Percentiles rank a stretch among this genome's conserved stretches.
Evolutionary conservation across 2,329 filamentous ascomycete species (phyloP).

Genomic region (Penicillium sp.): DNA sequence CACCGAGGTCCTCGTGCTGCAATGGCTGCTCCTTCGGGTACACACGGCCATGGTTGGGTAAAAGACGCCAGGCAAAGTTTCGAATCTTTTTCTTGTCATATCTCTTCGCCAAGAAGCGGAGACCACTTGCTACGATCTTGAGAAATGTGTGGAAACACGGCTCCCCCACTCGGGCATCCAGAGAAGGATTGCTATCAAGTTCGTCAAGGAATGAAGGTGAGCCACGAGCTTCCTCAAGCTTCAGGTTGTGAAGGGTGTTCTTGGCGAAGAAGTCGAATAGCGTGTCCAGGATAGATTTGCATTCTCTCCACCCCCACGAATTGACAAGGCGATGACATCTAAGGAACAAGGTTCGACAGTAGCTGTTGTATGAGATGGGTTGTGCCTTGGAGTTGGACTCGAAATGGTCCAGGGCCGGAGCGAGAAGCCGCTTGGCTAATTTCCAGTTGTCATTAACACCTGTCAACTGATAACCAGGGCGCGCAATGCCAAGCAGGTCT

Average conservation of each 20-base stretch:
- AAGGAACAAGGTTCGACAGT: slow-evolving; percentile 50
- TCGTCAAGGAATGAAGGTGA: slow-evolving; percentile 55
- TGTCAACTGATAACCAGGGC: slow-evolving; percentile 40
- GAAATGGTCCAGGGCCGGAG: slow-evolving; percentile 48
- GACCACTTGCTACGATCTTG: slow-evolving; percentile 53
- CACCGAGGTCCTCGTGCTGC: slow-evolving; percentile 52
- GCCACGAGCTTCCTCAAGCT: slow-evolving; percentile 49
- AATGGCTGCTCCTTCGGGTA: slow-evolving; percentile 58
- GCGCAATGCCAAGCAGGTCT: slow-evolving; percentile 48
- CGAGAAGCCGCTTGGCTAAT: slow-evolving; percentile 45
- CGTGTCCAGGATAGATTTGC: slow-evolving; percentile 51
- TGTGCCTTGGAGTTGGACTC: slow-evolving; percentile 37
- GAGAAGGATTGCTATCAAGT: slow-evolving; percentile 41
- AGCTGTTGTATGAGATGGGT: slow-evolving; percentile 52
- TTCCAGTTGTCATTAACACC: slow-evolving; percentile 49
- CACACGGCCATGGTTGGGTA: slow-evolving; percentile 59
- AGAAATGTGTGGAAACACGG: slow-evolving; percentile 58
- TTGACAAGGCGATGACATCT: slow-evolving; percentile 54
- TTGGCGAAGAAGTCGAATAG: slow-evolving; percentile 61
- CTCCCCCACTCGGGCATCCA: slow-evolving; percentile 49
- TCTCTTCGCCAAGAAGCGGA: slow-evolving; percentile 45
- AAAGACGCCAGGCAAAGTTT: slow-evolving; percentile 55
- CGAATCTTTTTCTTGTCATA: slow-evolving; percentile 55
- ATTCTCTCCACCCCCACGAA: slow-evolving; percentile 56
- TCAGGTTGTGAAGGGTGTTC: slow-evolving; percentile 51